phyloP scores from a whole-genome alignment of 768 basidiomycete genomes.

The Amanita polypyramis region DNA sequence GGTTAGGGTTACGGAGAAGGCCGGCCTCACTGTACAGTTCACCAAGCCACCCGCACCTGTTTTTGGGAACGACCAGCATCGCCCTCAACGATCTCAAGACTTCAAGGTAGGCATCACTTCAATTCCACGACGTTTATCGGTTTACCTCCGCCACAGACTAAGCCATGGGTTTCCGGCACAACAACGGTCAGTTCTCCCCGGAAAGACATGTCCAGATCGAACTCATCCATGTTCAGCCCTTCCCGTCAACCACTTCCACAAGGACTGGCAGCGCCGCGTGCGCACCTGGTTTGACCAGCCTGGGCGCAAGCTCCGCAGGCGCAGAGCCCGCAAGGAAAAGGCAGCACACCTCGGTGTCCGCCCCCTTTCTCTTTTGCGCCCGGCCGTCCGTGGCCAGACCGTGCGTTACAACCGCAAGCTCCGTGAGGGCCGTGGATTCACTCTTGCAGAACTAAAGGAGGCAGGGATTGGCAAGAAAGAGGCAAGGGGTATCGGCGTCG shows the following conservation, averaged over 20 bases:
- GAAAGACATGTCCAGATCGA: slow-evolving; percentile 6
- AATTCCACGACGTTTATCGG: no score
- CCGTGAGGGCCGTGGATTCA: slow-evolving; percentile 96
- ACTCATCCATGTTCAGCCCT: slow-evolving; percentile 44
- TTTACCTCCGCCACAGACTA: slow-evolving; percentile 24
- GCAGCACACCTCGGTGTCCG: slow-evolving; percentile 86
- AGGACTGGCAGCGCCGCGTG: slow-evolving; percentile 97
- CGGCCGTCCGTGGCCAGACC: slow-evolving; percentile 93
- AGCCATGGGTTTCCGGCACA: slow-evolving; percentile 70
- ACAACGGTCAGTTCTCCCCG: slow-evolving; percentile 51
- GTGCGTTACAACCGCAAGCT: slow-evolving; percentile 97
- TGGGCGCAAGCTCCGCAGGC: slow-evolving; percentile 92
- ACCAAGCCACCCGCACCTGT: slow-evolving; percentile 28
- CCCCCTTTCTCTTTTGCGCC: slow-evolving; percentile 85
- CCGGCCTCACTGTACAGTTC: slow-evolving; percentile 30
- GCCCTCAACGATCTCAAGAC: slow-evolving; percentile 35
- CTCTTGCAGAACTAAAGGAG: slow-evolving; percentile 87
- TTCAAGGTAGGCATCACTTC: slow-evolving; percentile 24
- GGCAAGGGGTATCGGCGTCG: slow-evolving; percentile 86
- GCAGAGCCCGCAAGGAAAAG: slow-evolving; percentile 86
- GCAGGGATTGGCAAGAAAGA: slow-evolving; percentile 92
- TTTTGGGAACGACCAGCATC: slow-evolving; percentile 23
- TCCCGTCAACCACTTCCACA: slow-evolving; percentile 91
- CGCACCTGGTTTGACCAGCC: slow-evolving; percentile 99
- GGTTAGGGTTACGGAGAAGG: slow-evolving; percentile 28